Evolutionary conservation across 2,329 filamentous ascomycete genomes (phyloP).

Genomic region (Clarireedia paspali): DNA sequence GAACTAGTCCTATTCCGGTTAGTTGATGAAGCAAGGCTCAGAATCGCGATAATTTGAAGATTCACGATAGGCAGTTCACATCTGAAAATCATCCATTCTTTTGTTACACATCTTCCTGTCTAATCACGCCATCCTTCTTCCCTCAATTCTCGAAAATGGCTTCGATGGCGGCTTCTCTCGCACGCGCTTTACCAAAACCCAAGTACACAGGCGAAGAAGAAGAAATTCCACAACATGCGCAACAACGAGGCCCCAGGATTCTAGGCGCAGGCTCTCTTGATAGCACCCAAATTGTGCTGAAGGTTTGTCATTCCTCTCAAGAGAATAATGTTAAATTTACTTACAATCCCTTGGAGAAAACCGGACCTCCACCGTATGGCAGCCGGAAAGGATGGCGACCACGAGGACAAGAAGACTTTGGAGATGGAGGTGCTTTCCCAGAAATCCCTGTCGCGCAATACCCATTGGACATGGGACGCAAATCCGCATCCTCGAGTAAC

Average conservation of each 20-base stretch:
- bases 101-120: not conserved
- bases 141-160: slow-evolving; percentile 42
- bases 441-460: slow-evolving; percentile 93
- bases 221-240: slow-evolving; percentile 61
- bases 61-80: slow-evolving; percentile 2
- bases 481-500: slow-evolving; percentile 64
- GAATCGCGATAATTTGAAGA: slow-evolving; percentile 11
- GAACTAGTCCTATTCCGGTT: slow-evolving; percentile 11
- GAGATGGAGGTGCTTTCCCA: slow-evolving; percentile 92
- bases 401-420: slow-evolving; percentile 81
- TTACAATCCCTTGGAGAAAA: slow-evolving; percentile 43
- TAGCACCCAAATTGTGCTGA: slow-evolving; percentile 76
- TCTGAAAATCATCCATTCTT: not conserved
- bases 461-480: slow-evolving; percentile 88
- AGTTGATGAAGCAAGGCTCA: slow-evolving; percentile 2
- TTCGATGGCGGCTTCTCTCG: slow-evolving; percentile 63
- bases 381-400: slow-evolving; percentile 87
- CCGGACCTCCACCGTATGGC: slow-evolving; percentile 81
- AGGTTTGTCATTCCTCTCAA: slow-evolving; percentile 38
- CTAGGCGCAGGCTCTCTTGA: slow-evolving; percentile 73
- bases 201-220: slow-evolving; percentile 89
- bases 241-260: slow-evolving; percentile 74
- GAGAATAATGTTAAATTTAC: slow-evolving; percentile 1
- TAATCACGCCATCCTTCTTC: not conserved
- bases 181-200: slow-evolving; percentile 76